Base-by-base conservation (phyloP, 2,329 filamentous ascomycete genomes). In the Microsporum ferrugineum region DNA sequence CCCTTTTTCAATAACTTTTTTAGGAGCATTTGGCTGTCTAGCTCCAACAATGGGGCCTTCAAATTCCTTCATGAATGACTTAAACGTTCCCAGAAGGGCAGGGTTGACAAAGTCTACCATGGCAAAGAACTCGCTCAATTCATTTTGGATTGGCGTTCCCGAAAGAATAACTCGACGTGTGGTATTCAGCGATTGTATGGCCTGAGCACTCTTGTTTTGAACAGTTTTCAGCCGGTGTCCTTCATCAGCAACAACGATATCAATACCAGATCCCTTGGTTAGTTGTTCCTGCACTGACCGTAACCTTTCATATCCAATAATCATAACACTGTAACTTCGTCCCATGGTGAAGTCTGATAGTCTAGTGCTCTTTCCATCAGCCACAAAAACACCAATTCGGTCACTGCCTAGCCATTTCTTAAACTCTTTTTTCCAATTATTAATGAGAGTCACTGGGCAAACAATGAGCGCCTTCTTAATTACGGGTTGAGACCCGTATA, bases 341-440 rank as follows among this genome's bases (percentile, higher is more conserved):
- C 86, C 85, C 72, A 78, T 83, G 0, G 86, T 88, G 68, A 89
- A 89, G 68, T 88, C 84, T 1, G 82, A 84, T 33, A 88, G 73
- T 53, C 82, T 80, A 62, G 79, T 83, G 61, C 80, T 80, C 62
- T 80, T 80, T 62, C 84, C 79, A 64, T 84, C 83, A 23, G 80
- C 81, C 10, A 88, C 81, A 65, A 88, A 84, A 0, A 89, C 84
- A 3, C 86, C 86, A 61, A 89, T 80, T 27, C 84, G 77, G 66
- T 88, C 85, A 64, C 83, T 85, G 0, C 86, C 86, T 1, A 89
- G 78, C 87, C 87, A 89, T 68, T 88, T 89, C 62, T 80, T 80
- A 65, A 89, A 87, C 68, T 89, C 87, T 65, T 84, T 84, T 60
- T 82, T 80, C 86, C 87, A 89, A 65, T 89, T 89, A 62, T 83